Evolutionary conservation across 805 yeast genomes (phyloP).

Genomic region (Candida krabiensis): DNA sequence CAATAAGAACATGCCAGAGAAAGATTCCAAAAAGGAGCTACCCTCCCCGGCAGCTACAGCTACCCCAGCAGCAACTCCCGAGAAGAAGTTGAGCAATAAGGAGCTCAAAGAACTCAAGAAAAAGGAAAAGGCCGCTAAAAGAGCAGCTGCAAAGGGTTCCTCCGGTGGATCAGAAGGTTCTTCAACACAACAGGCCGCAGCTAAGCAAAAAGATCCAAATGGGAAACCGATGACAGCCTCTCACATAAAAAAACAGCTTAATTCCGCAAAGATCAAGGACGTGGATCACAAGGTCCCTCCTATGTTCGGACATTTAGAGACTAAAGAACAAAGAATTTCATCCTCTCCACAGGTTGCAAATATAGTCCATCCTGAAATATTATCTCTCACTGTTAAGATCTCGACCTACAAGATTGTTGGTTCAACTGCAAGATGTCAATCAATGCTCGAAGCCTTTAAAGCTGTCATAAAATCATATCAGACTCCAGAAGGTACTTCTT

Average conservation of each 20-base stretch:
- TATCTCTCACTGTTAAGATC: constrained; percentile 74
- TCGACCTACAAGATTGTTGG: constrained; percentile 89
- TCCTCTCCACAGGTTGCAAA: constrained; percentile 57
- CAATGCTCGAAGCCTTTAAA: constrained; percentile 84
- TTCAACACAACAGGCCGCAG: constrained; percentile 6
- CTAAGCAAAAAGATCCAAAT: constrained; percentile 22
- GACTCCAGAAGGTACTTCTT: constrained; percentile 82
- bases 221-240: constrained; percentile 45
- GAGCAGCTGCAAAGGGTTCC: constrained; percentile 83
- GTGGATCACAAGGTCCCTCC: constrained; percentile 53
- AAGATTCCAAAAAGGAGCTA: neutral
- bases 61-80: constrained; percentile 2
- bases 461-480: constrained; percentile 74
- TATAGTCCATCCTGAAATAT: constrained; percentile 83
- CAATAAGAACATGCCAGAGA: constrained; percentile 1
- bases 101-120: constrained; percentile 86
- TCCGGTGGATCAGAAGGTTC: constrained; percentile 1
- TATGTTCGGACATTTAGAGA: constrained; percentile 76
- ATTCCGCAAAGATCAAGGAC: constrained; percentile 49
- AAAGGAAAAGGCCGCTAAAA: constrained; percentile 86
- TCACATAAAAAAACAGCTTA: constrained; percentile 53
- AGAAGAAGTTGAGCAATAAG: constrained; percentile 55
- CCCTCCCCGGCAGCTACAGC: constrained; percentile 1
- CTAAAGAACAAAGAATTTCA: constrained; percentile 71
- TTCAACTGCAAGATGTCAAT: constrained; percentile 78